phyloP scores from a whole-genome alignment of 768 basidiomycete species.

The Boletus pseudo-olivaceus region DNA sequence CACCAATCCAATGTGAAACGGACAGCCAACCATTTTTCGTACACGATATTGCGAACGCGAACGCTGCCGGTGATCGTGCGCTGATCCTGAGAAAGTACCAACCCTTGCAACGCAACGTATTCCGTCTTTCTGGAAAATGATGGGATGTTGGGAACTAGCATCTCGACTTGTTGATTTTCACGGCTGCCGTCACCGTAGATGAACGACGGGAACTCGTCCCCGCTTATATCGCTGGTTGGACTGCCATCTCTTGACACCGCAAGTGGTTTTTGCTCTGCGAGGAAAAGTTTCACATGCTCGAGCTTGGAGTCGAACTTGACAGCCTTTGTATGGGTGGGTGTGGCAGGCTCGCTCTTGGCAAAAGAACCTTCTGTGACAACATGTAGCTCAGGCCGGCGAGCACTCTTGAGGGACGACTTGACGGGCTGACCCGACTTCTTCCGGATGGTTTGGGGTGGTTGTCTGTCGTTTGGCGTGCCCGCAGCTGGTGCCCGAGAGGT shows the following conservation, averaged over 20 bases:
- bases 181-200: conserved; percentile 48
- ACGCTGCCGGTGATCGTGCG: conserved; percentile 66
- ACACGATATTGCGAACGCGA: conserved; percentile 82
- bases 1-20: conserved; percentile 93
- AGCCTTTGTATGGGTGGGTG: conserved; percentile 74
- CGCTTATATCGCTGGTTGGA: conserved; percentile 78
- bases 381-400: conserved; percentile 51
- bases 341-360: conserved; percentile 74
- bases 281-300: conserved; percentile 92
- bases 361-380: conserved; percentile 47
- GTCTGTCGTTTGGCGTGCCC: not conserved
- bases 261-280: conserved; percentile 91
- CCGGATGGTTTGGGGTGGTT: conserved; percentile 47
- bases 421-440: conserved; percentile 95
- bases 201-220: conserved; percentile 75
- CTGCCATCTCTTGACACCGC: conserved; percentile 91
- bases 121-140: conserved; percentile 34
- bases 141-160: conserved; percentile 71
- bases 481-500: not conserved
- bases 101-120: conserved; percentile 52
- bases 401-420: conserved; percentile 84
- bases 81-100: conserved; percentile 51
- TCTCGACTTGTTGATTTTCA: conserved; percentile 42
- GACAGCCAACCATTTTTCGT: conserved; percentile 80
- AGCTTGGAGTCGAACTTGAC: conserved; percentile 93